Evolutionary conservation across 2,329 filamentous ascomycete species (phyloP).

Genomic region (Monascus ruber): DNA sequence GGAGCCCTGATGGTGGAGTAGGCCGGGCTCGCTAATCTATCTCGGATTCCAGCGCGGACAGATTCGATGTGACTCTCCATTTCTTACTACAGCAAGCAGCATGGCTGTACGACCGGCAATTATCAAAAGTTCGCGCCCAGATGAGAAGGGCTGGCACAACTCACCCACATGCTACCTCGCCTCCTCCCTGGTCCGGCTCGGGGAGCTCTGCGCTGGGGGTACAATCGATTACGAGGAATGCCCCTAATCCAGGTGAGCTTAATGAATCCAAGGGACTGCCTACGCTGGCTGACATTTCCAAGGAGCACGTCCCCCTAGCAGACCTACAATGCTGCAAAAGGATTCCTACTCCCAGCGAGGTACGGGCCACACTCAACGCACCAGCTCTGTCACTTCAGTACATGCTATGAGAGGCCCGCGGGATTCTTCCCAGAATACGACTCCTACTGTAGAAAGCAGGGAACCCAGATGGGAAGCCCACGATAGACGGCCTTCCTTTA

Average conservation of each 20-base stretch:
- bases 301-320: conserved; percentile 30
- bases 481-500: conserved; percentile 12
- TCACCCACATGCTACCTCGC: conserved; percentile 32
- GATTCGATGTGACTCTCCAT: conserved; percentile 73
- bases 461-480: conserved; percentile 13
- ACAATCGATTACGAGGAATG: conserved; percentile 20
- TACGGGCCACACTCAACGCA: conserved; percentile 15
- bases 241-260: conserved; percentile 19
- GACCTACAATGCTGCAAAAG: conserved; percentile 25
- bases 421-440: conserved; percentile 15
- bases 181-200: conserved; percentile 30
- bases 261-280: background rate
- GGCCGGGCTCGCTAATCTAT: conserved; percentile 1
- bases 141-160: conserved; percentile 54
- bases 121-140: conserved; percentile 80
- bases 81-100: conserved; percentile 90
- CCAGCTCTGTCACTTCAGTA: conserved; percentile 20
- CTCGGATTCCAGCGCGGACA: conserved; percentile 45
- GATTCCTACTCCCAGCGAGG: conserved; percentile 18
- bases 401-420: conserved; percentile 15
- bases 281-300: background rate
- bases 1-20: background rate
- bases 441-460: conserved; percentile 12
- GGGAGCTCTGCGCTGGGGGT: conserved; percentile 29
- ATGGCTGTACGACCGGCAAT: conserved; percentile 84